Percentiles rank a stretch among this genome's conserved stretches.
Conservation (phyloP, 176 grass and related monocot genomes). For the Musa acuminata region DNA sequence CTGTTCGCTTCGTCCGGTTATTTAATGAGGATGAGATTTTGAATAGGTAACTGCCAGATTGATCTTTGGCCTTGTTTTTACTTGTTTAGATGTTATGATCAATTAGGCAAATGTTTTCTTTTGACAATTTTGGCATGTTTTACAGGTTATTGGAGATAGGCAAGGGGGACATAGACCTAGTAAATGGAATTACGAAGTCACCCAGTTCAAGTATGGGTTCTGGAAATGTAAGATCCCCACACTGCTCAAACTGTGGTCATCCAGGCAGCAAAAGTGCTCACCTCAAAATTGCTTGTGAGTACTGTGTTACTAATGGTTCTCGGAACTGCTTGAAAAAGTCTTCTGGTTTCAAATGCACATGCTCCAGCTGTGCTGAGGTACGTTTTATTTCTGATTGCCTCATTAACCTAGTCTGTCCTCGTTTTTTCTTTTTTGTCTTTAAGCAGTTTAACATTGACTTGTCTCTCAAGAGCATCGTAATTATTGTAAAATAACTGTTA, state of each 20-base stretch:
- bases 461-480: neutral
- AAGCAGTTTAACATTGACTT: neutral
- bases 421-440: conserved; percentile 3
- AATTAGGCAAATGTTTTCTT: conserved; percentile 5
- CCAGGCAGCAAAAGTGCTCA: conserved; percentile 80
- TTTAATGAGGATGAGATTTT: conserved; percentile 65
- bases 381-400: neutral
- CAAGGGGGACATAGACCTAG: conserved; percentile 39
- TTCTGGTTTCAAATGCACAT: conserved; percentile 68
- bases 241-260: conserved; percentile 85
- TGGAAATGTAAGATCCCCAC: conserved; percentile 32
- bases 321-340: conserved; percentile 61
- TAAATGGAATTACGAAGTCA: conserved; percentile 31
- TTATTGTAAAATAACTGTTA: neutral
- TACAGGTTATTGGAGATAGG: conserved; percentile 68
- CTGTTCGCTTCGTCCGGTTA: conserved; percentile 59
- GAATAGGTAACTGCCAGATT: conserved; percentile 41
- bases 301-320: conserved; percentile 47
- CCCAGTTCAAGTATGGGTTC: conserved; percentile 27
- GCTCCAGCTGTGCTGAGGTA: conserved; percentile 67
- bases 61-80: conserved; percentile 6
- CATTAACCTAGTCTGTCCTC: neutral
- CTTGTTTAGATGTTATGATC: conserved; percentile 6
- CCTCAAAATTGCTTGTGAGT: conserved; percentile 57
- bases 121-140: conserved; percentile 14